These are phyloP conservation scores for Dissophora globulifera DNA, from an alignment of 192 early-diverging fungal genomes.

Conservation along the genomic window DNA sequence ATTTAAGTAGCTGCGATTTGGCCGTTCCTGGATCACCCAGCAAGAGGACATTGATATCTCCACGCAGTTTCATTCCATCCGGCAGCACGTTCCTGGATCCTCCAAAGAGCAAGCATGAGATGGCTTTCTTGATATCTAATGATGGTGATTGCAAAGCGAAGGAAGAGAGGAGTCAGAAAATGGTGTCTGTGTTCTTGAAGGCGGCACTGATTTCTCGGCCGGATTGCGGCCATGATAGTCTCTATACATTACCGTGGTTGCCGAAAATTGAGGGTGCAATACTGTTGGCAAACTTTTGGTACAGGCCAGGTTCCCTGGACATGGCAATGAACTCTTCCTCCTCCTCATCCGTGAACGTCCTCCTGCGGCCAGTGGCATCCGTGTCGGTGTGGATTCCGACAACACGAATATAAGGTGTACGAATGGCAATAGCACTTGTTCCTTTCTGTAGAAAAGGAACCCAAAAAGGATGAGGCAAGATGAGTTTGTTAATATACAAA, in stretches of 20 bases:
- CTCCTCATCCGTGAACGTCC: slow-evolving; percentile 88
- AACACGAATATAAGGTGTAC: slow-evolving; percentile 94
- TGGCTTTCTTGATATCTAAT: slow-evolving; percentile 96
- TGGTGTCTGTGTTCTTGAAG: too few species aligned
- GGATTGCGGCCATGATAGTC: too few species aligned
- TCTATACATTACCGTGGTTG: slow-evolving; percentile 83
- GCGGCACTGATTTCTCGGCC: too few species aligned
- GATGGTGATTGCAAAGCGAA: background rate
- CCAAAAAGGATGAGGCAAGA: too few species aligned
- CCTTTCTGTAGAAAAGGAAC: slow-evolving; percentile 61
- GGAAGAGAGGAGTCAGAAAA: background rate
- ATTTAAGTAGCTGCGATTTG: slow-evolving; percentile 98
- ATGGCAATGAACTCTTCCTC: slow-evolving; percentile 93
- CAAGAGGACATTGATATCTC: slow-evolving; percentile 97
- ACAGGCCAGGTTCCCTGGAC: slow-evolving; percentile 88
- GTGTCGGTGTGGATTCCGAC: slow-evolving; percentile 90
- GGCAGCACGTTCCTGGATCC: slow-evolving; percentile 96
- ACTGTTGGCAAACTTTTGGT: slow-evolving; percentile 89
- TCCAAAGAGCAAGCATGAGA: slow-evolving; percentile 94
- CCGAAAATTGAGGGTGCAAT: slow-evolving; percentile 99
- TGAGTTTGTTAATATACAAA: too few species aligned
- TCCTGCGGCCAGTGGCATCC: slow-evolving; percentile 66
- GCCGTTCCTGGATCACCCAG: slow-evolving; percentile 99
- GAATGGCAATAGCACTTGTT: slow-evolving; percentile 86
- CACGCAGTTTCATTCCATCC: slow-evolving; percentile 96